Conservation (phyloP, 306 rosid species). For the Vigna reflexopilosa region DNA sequence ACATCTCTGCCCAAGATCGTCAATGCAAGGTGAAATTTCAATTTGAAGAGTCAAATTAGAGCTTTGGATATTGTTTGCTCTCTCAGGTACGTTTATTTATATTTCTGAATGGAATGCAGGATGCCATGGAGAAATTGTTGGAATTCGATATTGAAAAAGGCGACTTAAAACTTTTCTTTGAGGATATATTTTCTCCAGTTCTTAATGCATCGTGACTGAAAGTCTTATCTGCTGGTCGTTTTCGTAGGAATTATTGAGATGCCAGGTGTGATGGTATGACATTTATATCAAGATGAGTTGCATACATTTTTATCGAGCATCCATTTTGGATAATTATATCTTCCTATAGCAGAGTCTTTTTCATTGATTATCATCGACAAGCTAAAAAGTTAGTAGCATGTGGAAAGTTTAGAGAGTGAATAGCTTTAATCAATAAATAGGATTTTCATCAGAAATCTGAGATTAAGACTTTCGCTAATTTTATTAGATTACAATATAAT, state of each 20-base stretch:
- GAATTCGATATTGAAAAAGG: constrained; percentile 68
- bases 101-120: constrained; percentile 59
- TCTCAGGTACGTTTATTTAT: constrained; percentile 6
- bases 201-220: constrained; percentile 28
- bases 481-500: neutral
- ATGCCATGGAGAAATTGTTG: constrained; percentile 72
- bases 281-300: neutral
- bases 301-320: neutral
- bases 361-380: too few relatives aligned
- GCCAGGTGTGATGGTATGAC: neutral
- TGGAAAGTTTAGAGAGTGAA: too few relatives aligned
- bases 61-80: constrained; percentile 34
- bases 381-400: too few relatives aligned
- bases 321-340: neutral
- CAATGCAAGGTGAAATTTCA: constrained; percentile 66
- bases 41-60: constrained; percentile 37
- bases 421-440: neutral
- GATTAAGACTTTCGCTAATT: neutral
- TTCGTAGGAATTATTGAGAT: constrained; percentile 15
- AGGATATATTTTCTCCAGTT: constrained; percentile 59
- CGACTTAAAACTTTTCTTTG: constrained; percentile 67
- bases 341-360: too few relatives aligned
- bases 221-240: neutral
- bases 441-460: neutral
- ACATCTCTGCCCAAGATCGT: constrained; percentile 65